Evolutionary conservation across 208 protist species (phyloP).

Genomic region (Trypanosoma rangeli): DNA sequence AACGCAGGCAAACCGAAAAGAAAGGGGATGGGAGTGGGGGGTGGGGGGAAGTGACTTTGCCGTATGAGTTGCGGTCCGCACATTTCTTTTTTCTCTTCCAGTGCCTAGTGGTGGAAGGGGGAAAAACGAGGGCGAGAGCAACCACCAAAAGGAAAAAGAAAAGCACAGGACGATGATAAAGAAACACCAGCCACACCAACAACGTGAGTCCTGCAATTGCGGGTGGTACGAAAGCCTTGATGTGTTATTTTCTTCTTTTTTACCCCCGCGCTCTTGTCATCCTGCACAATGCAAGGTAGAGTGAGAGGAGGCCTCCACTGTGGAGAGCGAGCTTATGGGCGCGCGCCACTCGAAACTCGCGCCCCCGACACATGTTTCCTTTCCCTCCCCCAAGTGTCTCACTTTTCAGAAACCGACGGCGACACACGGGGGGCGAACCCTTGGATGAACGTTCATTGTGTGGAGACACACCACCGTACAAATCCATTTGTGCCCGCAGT

Average conservation of each 20-base stretch:
- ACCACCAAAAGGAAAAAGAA: not conserved
- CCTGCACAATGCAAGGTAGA: not conserved
- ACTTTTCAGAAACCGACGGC: conserved; percentile 24
- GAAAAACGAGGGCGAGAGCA: not conserved
- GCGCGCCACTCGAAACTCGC: conserved; percentile 12
- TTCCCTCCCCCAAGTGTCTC: conserved; percentile 42
- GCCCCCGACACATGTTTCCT: conserved; percentile 9
- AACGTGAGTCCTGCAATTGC: not conserved
- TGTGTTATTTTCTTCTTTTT: not conserved
- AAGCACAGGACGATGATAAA: not conserved
- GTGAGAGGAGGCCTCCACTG: not conserved
- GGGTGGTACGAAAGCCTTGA: not conserved
- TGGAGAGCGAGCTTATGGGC: conserved; percentile 6
- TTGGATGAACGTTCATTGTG: conserved; percentile 14
- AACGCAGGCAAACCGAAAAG: not conserved
- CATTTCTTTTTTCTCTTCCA: too few relatives aligned
- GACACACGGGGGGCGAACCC: conserved; percentile 24
- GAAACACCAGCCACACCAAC: not conserved
- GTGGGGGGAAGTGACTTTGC: not conserved
- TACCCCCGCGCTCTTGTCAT: not conserved
- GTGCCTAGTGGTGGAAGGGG: not conserved
- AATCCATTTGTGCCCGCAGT: conserved; percentile 36
- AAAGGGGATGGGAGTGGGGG: too few relatives aligned
- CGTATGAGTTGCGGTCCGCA: not conserved
- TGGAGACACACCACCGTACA: conserved; percentile 22